A percentile compares a stretch with the other conserved stretches of the same genome.
These are phyloP conservation scores for Hypoxylon lienhwacheense DNA, from an alignment of 495 filamentous ascomycete genomes.

Conservation along the genomic window DNA sequence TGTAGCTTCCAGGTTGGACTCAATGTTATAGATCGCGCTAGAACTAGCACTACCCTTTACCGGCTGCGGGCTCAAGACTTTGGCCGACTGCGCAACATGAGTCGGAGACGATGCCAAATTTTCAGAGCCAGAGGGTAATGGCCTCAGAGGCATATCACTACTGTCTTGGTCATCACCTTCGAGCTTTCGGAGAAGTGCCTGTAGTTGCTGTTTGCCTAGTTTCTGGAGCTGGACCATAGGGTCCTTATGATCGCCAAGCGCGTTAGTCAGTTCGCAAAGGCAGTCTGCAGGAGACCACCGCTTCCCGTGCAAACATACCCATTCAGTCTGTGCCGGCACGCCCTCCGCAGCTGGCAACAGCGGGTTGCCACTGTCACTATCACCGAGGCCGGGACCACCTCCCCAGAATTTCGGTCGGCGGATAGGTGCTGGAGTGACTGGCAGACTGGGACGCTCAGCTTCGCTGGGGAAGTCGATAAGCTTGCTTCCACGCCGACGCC, in stretches of 20 bases:
- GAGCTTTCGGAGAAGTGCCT: conserved; percentile 54
- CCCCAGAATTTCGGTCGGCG: conserved; percentile 47
- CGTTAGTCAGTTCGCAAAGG: conserved; percentile 63
- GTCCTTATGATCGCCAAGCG: conserved; percentile 61
- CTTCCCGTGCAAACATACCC: conserved; percentile 74
- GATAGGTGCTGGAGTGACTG: conserved; percentile 84
- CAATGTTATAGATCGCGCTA: conserved; percentile 39
- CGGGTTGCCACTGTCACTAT: conserved; percentile 55
- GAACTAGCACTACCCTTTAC: conserved; percentile 42
- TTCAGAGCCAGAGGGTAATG: conserved; percentile 54
- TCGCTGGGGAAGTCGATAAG: conserved; percentile 87
- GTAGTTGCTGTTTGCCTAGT: conserved; percentile 64
- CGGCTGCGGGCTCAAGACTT: conserved; percentile 45
- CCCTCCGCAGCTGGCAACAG: conserved; percentile 73
- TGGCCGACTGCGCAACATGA: conserved; percentile 46
- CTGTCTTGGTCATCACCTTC: conserved; percentile 30
- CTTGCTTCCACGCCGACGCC: conserved; percentile 57
- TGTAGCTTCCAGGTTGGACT: conserved; percentile 18
- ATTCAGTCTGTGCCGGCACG: conserved; percentile 80
- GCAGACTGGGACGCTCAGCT: conserved; percentile 81
- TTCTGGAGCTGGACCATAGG: conserved; percentile 69
- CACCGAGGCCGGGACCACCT: conserved; percentile 50
- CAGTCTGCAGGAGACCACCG: conserved; percentile 54
- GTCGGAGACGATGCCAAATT: conserved; percentile 48
- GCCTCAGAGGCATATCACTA: conserved; percentile 45